Evolutionary conservation across 164 flowering plant genomes (phyloP).

Genomic region (Houttuynia cordata): DNA sequence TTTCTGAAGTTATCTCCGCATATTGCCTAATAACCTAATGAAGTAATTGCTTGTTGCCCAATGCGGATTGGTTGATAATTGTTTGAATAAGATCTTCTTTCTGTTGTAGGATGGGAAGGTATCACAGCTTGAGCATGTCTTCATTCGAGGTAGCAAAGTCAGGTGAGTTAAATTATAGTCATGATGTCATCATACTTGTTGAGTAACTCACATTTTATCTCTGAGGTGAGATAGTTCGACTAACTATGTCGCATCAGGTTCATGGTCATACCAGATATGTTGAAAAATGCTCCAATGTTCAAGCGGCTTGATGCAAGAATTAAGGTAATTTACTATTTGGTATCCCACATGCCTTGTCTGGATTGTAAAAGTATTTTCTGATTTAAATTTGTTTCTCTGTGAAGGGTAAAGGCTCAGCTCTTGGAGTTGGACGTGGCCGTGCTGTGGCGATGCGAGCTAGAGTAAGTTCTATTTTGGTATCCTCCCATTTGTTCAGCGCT

Average conservation of each 20-base stretch:
- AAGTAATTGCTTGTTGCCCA: background rate
- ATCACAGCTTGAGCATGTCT: slow-evolving; percentile 92
- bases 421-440: slow-evolving; percentile 87
- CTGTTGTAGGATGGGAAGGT: slow-evolving; percentile 71
- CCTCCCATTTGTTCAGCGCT: too few relatives aligned
- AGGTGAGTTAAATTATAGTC: slow-evolving; percentile 28
- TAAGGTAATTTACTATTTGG: slow-evolving; percentile 33
- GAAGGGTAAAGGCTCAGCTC: slow-evolving; percentile 73
- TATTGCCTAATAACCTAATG: background rate
- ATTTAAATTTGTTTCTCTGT: slow-evolving; percentile 4
- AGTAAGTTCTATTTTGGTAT: slow-evolving; percentile 22
- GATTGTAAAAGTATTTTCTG: too few relatives aligned
- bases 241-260: slow-evolving; percentile 36
- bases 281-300: slow-evolving; percentile 99
- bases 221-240: background rate
- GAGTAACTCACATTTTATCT: background rate
- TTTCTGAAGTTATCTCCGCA: too few relatives aligned
- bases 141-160: slow-evolving; percentile 96
- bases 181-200: background rate
- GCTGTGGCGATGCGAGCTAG: slow-evolving; percentile 86
- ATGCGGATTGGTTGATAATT: too few relatives aligned
- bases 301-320: slow-evolving; percentile 87
- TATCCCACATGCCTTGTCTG: background rate
- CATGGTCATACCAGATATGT: slow-evolving; percentile 95
- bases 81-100: background rate